Evolutionary conservation across 768 basidiomycete genomes (phyloP).

Genomic region (Megacollybia marginata): DNA sequence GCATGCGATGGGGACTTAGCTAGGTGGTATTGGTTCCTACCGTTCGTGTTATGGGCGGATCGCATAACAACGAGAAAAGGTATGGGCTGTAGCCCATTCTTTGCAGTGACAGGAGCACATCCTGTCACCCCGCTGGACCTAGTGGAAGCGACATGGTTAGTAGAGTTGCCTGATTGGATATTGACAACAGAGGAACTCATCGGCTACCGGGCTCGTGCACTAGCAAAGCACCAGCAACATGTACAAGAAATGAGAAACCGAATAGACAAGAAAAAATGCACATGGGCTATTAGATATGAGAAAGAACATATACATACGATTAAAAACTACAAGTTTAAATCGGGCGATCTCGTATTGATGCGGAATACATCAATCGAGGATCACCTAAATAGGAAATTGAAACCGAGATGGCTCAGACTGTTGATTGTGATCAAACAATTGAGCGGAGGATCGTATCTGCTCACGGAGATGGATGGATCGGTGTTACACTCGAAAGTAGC

Average conservation of each 20-base stretch:
- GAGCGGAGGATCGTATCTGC: too few relatives aligned
- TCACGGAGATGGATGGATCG: too few relatives aligned
- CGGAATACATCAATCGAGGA: constrained; percentile 25
- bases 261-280: constrained; percentile 7
- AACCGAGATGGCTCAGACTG: constrained; percentile 25
- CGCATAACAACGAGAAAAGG: too few relatives aligned
- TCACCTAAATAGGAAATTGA: constrained; percentile 20
- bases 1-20: too few relatives aligned
- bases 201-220: constrained; percentile 11
- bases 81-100: too few relatives aligned
- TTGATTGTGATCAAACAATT: too few relatives aligned
- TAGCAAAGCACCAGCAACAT: constrained; percentile 8
- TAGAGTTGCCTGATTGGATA: constrained; percentile 4
- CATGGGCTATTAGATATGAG: constrained; percentile 11
- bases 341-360: constrained; percentile 25
- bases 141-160: too few relatives aligned
- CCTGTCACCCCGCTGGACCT: too few relatives aligned
- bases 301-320: constrained; percentile 13
- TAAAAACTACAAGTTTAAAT: constrained; percentile 17
- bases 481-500: too few relatives aligned
- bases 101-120: too few relatives aligned
- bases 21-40: too few relatives aligned
- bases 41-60: too few relatives aligned
- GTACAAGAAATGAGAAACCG: constrained; percentile 5
- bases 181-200: constrained; percentile 20